Base-by-base conservation (phyloP, 192 early-diverging fungal species). In the Backusella tarrabulga region DNA sequence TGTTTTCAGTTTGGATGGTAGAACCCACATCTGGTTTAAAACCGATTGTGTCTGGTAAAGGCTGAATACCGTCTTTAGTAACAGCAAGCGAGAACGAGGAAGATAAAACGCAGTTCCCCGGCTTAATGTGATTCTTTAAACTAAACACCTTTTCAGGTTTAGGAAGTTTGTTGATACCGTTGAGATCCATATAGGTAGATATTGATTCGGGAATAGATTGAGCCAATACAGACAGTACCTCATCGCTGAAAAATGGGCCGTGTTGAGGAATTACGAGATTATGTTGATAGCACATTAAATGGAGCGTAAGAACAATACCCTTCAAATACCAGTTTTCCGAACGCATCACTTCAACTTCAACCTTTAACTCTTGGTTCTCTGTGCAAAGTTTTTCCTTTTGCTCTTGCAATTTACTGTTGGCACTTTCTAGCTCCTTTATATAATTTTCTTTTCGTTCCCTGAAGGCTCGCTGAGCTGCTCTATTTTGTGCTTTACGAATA, bases 391-490 rank as follows among this genome's bases (percentile, higher is more conserved):
- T 81, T 63, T 87, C 81, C 29, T 87, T 85, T n/a, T 83, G 83
- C 36, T 91, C 90, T 19, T 89, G 86, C 56, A 95, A 84, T 36
- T 88, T 85, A 75, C 88, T 84, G 56, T 94, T 92, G 56, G 89
- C 86, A 56, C 85, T 88, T 84, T 97, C 95, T 1, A 97, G 85
- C 15, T 91, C 87, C 68, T 90, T 83, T 34, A 95, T 82, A 72
- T 97, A 92, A 40, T 88, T 86, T 73, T 95, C 91, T 74, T 93
- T 94, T 74, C 95, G 86, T 81, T 97, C 94, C 44, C 95, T 91
- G 81, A 97, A 97, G 4, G 95, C 95, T n/a, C 95, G 88, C 82
- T 97, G 95, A 0, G 95, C 95, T 8, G 93, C 94, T 11, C 95
- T 87, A 79, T 97, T 97, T 84, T 97, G 95, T 12, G 91, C 94